These are phyloP conservation scores for Oropetium thomaeum DNA, from an alignment of 176 grass and related monocot genomes.

Conservation along the genomic window DNA sequence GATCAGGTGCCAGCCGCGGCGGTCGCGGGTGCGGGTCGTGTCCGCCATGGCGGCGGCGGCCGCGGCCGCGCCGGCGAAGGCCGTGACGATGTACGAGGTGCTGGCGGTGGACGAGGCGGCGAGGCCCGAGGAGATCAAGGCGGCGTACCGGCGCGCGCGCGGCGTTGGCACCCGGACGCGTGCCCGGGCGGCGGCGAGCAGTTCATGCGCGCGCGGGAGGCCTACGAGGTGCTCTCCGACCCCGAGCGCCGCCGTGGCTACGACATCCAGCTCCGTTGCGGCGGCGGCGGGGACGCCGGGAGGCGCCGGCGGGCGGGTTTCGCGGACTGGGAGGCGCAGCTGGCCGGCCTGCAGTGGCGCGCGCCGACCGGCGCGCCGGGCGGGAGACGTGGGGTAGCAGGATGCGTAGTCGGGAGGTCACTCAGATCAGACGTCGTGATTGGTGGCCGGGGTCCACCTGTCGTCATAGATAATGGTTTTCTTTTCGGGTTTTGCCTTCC, in stretches of 20 bases:
- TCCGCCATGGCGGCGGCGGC: neutral
- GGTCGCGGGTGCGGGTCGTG: neutral
- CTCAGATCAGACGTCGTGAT: conserved; percentile 1
- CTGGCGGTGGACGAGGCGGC: conserved; percentile 56
- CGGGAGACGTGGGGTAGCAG: conserved; percentile 60
- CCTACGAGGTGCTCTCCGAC: conserved; percentile 89
- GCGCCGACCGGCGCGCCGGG: neutral
- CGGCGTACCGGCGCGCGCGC: conserved; percentile 64
- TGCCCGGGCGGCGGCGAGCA: conserved; percentile 48
- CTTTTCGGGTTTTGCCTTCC: neutral
- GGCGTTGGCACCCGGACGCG: conserved; percentile 81
- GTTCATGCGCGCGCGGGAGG: conserved; percentile 72
- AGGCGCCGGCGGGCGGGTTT: conserved; percentile 22
- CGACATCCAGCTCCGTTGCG: conserved; percentile 58
- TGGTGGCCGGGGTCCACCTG: neutral
- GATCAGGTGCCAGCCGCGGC: conserved; percentile 27
- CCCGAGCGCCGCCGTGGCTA: conserved; percentile 56
- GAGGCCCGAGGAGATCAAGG: conserved; percentile 64
- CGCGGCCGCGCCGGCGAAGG: neutral
- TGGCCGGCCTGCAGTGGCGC: conserved; percentile 48
- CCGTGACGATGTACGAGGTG: conserved; percentile 70
- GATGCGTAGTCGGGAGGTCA: conserved; percentile 35
- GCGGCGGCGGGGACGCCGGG: neutral
- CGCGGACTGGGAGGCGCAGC: conserved; percentile 54
- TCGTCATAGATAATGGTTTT: neutral